Conservation (phyloP, 2,329 filamentous ascomycete genomes). For the Boeremia exigua region DNA sequence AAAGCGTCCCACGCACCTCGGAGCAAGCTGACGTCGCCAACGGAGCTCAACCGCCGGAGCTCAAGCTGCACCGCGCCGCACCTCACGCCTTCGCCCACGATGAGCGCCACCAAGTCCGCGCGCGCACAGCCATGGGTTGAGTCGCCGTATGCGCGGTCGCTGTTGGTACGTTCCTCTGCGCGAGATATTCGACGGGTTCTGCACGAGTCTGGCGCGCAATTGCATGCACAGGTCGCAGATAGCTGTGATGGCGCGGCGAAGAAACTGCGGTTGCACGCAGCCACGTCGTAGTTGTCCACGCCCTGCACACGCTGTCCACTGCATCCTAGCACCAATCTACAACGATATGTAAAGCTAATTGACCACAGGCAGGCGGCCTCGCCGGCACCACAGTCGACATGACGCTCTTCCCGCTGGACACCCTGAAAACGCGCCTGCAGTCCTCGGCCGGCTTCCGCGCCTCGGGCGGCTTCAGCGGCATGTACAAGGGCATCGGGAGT, state of each 20-base stretch:
- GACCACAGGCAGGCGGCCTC: constrained; percentile 86
- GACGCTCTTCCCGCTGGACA: constrained; percentile 96
- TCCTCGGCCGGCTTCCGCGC: constrained; percentile 77
- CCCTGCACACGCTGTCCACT: too few species aligned
- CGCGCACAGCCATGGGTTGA: constrained; percentile 47
- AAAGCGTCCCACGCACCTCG: background rate
- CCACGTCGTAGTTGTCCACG: too few species aligned
- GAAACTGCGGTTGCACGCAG: too few species aligned
- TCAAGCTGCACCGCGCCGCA: constrained; percentile 26
- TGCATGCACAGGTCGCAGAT: too few species aligned
- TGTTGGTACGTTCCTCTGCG: constrained; percentile 49
- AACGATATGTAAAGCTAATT: too few species aligned
- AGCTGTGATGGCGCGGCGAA: too few species aligned
- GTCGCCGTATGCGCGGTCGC: constrained; percentile 56
- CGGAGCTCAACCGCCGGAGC: constrained; percentile 17
- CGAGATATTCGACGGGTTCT: too few species aligned
- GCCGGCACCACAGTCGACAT: constrained; percentile 97
- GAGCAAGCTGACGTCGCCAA: constrained; percentile 13
- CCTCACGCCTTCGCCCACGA: constrained; percentile 34
- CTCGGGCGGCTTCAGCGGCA: constrained; percentile 85
- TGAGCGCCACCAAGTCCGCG: constrained; percentile 40
- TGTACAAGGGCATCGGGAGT: constrained; percentile 91
- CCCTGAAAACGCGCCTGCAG: constrained; percentile 96
- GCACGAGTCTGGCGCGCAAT: too few species aligned
- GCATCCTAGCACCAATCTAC: too few species aligned